Percentiles rank a stretch among this genome's conserved stretches.
phyloP scores from a whole-genome alignment of 768 basidiomycete species.

The Cubamyces lactineus region DNA sequence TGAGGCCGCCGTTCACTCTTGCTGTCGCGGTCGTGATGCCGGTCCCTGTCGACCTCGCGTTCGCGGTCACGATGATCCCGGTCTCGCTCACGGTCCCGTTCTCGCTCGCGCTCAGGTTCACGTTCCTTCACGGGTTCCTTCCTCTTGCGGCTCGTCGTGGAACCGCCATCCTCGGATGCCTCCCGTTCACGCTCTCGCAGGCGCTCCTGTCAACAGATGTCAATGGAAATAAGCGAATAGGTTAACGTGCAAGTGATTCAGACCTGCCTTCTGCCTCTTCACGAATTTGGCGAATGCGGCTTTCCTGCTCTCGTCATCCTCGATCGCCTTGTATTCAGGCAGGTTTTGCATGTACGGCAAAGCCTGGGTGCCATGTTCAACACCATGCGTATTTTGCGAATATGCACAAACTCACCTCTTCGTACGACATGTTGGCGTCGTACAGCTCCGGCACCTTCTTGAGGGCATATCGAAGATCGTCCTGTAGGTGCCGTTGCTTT shows the following conservation, averaged over 20 bases:
- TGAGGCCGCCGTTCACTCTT: background rate
- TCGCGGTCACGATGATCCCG: conserved; percentile 33
- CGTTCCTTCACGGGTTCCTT: conserved; percentile 62
- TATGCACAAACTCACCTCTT: conserved; percentile 60
- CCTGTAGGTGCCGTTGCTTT: conserved; percentile 83
- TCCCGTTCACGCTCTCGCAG: conserved; percentile 59
- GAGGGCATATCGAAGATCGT: conserved; percentile 94
- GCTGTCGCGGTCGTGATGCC: conserved; percentile 48
- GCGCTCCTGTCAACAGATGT: conserved; percentile 58
- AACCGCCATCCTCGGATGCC: conserved; percentile 77
- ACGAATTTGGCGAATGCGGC: conserved; percentile 87
- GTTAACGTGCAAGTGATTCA: conserved; percentile 9
- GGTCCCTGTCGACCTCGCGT: conserved; percentile 37
- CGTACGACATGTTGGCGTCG: conserved; percentile 75
- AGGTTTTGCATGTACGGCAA: conserved; percentile 79
- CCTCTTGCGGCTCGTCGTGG: conserved; percentile 77
- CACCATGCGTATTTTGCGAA: background rate
- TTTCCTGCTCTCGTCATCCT: conserved; percentile 83
- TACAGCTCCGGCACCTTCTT: conserved; percentile 86
- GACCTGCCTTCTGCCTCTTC: conserved; percentile 82
- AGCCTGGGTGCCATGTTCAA: conserved; percentile 44
- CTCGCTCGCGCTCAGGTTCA: conserved; percentile 41
- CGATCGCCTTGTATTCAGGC: conserved; percentile 83
- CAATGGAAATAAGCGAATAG: background rate
- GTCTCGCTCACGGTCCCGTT: conserved; percentile 38